phyloP scores from a whole-genome alignment of 371 early-diverging fungal species.

The Mortierella sp. region DNA sequence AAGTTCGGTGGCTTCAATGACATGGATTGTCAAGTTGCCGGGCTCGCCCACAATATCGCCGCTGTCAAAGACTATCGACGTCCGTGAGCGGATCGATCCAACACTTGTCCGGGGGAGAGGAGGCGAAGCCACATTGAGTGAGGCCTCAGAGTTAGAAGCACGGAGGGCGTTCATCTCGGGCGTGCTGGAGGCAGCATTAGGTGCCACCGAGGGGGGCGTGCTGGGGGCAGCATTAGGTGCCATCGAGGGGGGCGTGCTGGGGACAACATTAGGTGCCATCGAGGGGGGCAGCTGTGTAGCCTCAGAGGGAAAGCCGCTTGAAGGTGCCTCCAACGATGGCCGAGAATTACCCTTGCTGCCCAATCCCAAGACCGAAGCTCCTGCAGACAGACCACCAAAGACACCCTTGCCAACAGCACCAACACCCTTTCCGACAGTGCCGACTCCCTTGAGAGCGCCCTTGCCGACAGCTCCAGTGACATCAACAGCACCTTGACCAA shows the following conservation, averaged over 20 bases:
- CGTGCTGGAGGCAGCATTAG: constrained; percentile 14
- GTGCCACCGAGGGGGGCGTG: no score
- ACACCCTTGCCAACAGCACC: constrained; percentile 59
- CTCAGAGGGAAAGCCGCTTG: constrained; percentile 10
- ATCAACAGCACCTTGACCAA: constrained; percentile 56
- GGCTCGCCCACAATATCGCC: constrained; percentile 46
- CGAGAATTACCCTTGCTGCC: constrained; percentile 48
- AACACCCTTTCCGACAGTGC: constrained; percentile 64
- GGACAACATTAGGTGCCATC: constrained; percentile 20
- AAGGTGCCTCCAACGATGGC: constrained; percentile 20
- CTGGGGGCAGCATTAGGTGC: constrained; percentile 17
- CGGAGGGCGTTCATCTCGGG: constrained; percentile 6
- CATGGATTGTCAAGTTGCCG: constrained; percentile 61
- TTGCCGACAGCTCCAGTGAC: constrained; percentile 63
- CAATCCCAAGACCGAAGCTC: constrained; percentile 60
- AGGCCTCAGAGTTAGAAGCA: constrained; percentile 25
- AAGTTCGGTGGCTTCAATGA: constrained; percentile 70
- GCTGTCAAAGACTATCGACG: constrained; percentile 38
- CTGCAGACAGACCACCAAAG: constrained; percentile 58
- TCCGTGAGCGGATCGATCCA: constrained; percentile 31
- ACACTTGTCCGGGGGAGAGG: constrained; percentile 37
- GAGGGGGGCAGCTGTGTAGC: constrained; percentile 3
- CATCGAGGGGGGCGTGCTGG: constrained; percentile 15
- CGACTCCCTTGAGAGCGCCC: constrained; percentile 67
- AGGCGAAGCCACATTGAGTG: constrained; percentile 22